These are phyloP conservation scores for Tephrocybe sp. DNA, from an alignment of 768 basidiomycete species.

Conservation along the genomic window DNA sequence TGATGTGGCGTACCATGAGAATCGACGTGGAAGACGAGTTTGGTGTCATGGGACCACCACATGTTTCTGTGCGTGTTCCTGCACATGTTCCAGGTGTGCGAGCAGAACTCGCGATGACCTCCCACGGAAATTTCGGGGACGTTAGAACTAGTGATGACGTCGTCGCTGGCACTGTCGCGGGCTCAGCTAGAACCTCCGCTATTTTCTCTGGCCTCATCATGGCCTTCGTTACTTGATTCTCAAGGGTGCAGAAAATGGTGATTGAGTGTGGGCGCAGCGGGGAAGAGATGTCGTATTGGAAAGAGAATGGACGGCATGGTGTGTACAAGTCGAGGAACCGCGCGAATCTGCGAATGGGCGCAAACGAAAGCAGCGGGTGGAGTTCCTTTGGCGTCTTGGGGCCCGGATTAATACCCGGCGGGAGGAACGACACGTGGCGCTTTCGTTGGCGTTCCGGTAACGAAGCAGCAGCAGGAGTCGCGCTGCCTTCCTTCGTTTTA, in stretches of 20 bases:
- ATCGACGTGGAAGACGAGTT: slow-evolving; percentile 5
- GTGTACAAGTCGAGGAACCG: slow-evolving; percentile 3
- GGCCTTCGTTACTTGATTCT: background rate
- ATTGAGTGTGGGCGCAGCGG: slow-evolving; percentile 7
- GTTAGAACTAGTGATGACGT: slow-evolving; percentile 2
- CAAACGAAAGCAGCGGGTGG: slow-evolving; percentile 5
- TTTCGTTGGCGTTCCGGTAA: slow-evolving; percentile 5
- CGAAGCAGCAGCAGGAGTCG: slow-evolving; percentile 7
- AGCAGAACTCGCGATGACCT: slow-evolving; percentile 7
- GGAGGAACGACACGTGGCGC: slow-evolving; percentile 11
- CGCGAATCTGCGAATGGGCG: slow-evolving; percentile 6
- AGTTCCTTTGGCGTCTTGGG: slow-evolving; percentile 7
- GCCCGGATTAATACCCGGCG: slow-evolving; percentile 10
- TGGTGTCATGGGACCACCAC: background rate
- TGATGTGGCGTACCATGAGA: slow-evolving; percentile 22
- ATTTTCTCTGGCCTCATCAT: background rate
- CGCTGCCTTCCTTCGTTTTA: slow-evolving; percentile 2
- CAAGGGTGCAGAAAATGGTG: background rate
- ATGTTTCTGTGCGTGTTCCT: too few relatives aligned
- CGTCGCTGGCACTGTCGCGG: slow-evolving; percentile 11
- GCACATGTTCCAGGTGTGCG: background rate
- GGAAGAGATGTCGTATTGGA: slow-evolving; percentile 11
- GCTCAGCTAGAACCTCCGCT: slow-evolving; percentile 6
- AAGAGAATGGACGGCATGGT: background rate
- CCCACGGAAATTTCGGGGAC: slow-evolving; percentile 13